Conservation (phyloP, 2,329 filamentous ascomycete species). For the Cercospora zeae-maydis region DNA sequence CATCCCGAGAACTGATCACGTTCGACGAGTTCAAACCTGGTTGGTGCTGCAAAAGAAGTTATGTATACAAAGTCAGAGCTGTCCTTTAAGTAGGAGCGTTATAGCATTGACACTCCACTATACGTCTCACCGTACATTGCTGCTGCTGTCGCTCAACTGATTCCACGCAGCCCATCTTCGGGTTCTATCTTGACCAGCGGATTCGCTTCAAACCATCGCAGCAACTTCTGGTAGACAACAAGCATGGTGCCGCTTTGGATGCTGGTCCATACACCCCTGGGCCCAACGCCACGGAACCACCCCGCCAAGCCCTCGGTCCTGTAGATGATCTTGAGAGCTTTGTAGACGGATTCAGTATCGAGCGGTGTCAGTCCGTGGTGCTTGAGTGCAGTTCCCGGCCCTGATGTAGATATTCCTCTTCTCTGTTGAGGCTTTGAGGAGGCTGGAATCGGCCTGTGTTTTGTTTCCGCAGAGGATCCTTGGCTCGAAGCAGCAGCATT, state of each 20-base stretch:
- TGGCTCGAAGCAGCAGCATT: slow-evolving; percentile 5
- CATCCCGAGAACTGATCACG: too few relatives aligned
- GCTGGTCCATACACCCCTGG: slow-evolving; percentile 91
- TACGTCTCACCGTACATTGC: slow-evolving; percentile 8
- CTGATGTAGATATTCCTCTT: slow-evolving; percentile 76
- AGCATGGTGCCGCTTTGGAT: slow-evolving; percentile 97
- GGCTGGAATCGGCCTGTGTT: slow-evolving; percentile 17
- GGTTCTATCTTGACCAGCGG: slow-evolving; percentile 36
- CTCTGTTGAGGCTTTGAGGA: slow-evolving; percentile 8
- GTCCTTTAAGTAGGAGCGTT: background rate
- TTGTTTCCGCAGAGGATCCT: slow-evolving; percentile 12
- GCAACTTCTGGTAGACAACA: slow-evolving; percentile 84
- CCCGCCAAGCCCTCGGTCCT: slow-evolving; percentile 80
- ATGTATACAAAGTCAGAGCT: slow-evolving; percentile 11
- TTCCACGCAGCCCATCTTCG: slow-evolving; percentile 25
- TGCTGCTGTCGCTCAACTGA: slow-evolving; percentile 4
- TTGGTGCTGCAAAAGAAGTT: background rate
- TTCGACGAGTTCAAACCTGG: background rate
- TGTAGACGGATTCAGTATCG: slow-evolving; percentile 84
- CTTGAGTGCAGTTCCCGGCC: slow-evolving; percentile 77
- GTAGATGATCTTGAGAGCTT: slow-evolving; percentile 82
- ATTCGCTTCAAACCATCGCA: slow-evolving; percentile 69
- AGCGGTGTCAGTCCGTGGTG: slow-evolving; percentile 74
- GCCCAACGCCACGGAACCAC: slow-evolving; percentile 92
- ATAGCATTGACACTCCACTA: background rate